Base-by-base conservation (phyloP, 208 protist species). In the Crithidia fasciculata region DNA sequence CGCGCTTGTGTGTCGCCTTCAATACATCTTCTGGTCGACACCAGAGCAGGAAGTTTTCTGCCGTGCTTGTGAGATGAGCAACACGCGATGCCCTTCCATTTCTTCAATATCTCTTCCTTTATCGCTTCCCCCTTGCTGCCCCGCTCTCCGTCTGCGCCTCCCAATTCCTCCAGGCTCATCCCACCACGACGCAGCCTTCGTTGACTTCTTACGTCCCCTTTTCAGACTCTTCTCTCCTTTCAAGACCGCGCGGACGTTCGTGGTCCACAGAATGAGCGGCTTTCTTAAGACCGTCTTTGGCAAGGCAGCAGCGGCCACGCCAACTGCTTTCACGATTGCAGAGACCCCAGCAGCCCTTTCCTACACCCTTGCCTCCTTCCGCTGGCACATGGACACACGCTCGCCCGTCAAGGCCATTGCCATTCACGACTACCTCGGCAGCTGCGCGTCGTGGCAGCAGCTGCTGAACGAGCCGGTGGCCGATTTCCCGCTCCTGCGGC, bases 371-470 rank as follows among this genome's bases (percentile, higher is more conserved):
- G 85, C 87, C 4, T 79, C 76, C 49, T 94, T 95, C 66, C 88
- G 90, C 9, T 96, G 87, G 89, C 92, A 96, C 73, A 62, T 90
- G 41, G 92, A 96, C 76, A 89, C 79, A 7, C 80, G 90, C 3
- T 67, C 84, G 9, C 82, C 88, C 4, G 81, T 65, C 39, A 92
- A 91, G 72, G 75, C 74, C 0, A 90, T 96, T 49, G 82, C 87
- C 10, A 47, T 96, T 2, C 92, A 95, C 72, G 92, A 96, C 76
- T 91, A 85, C 50, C 80, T 94, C 7, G 76, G 85, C 64, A 89
- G 77, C 53, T 84, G 82, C 5, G 72, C 59, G 39, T 61, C 78
- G 44, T 91, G 85, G 87, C 83, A 94, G 72, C 82, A 92, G 70
- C 19, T 84, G 13, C 63, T 96, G 50, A 72, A 94, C 58, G 73